phyloP scores from a whole-genome alignment of 192 early-diverging fungal species.

The Coemansia furcata region DNA sequence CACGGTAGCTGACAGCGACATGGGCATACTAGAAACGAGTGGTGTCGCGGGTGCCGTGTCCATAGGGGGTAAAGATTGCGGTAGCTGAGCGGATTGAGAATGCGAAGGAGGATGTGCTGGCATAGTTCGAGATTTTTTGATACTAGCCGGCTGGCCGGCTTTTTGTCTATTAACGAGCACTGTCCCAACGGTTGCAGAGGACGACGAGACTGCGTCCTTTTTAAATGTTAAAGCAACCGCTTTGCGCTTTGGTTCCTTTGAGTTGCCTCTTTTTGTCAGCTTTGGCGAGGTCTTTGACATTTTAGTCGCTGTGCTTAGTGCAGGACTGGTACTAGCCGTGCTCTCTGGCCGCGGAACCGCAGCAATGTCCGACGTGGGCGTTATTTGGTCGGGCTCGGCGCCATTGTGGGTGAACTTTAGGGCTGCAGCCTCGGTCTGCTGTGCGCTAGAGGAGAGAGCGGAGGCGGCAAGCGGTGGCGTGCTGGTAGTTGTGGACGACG shows the following conservation, averaged over 20 bases:
- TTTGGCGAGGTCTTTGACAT: constrained; percentile 23
- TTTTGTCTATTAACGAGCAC: background rate
- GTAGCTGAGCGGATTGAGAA: background rate
- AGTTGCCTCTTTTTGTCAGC: background rate
- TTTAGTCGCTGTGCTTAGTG: constrained; percentile 29
- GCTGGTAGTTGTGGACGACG: constrained; percentile 12
- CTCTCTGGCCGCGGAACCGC: background rate
- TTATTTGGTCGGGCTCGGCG: background rate
- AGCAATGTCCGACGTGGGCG: background rate
- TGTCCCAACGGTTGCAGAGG: background rate
- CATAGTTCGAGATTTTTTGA: constrained; percentile 2
- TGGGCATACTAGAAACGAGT: background rate
- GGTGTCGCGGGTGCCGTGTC: background rate
- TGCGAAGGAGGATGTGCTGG: background rate
- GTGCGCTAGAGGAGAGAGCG: background rate
- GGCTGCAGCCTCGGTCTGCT: background rate
- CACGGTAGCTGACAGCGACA: background rate
- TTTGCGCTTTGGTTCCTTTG: constrained; percentile 19
- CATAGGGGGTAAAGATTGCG: background rate
- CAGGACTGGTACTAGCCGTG: constrained; percentile 29
- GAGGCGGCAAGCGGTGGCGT: constrained; percentile 23
- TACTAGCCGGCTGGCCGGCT: background rate
- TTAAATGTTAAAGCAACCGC: background rate
- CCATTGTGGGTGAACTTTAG: background rate
- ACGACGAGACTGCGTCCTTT: background rate